A percentile compares a stretch with the other conserved stretches of the same genome.
Conservation (phyloP, 1,139 yeast genomes). For the Hemisphaericaspora subhashii region DNA sequence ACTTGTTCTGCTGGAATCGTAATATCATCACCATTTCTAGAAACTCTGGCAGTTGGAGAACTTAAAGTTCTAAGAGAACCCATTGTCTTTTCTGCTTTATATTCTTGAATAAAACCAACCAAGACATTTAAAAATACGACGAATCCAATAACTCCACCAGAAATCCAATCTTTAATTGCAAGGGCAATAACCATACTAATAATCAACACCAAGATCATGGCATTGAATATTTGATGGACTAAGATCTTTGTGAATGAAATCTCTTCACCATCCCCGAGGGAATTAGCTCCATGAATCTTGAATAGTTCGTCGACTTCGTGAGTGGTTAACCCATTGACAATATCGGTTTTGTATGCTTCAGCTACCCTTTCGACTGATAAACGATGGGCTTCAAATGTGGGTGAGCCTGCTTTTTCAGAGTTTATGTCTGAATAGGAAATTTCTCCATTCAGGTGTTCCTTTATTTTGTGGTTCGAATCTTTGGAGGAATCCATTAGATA, state of each 20-base stretch:
- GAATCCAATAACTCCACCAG: constrained; percentile 79
- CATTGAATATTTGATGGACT: constrained; percentile 72
- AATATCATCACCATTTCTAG: constrained; percentile 60
- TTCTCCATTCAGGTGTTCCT: background rate
- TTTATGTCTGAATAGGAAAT: background rate
- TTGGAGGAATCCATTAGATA: background rate
- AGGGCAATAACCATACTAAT: constrained; percentile 76
- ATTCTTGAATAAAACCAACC: constrained; percentile 72
- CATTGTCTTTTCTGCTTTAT: constrained; percentile 79
- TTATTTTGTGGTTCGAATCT: background rate
- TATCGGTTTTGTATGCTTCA: constrained; percentile 36
- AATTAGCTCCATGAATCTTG: constrained; percentile 54
- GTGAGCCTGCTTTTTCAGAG: constrained; percentile 5
- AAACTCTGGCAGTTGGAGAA: constrained; percentile 71
- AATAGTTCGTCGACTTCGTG: constrained; percentile 29
- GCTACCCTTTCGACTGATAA: constrained; percentile 35
- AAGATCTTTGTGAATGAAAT: constrained; percentile 59
- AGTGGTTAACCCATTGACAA: constrained; percentile 47
- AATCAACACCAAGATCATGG: constrained; percentile 74
- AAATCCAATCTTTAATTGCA: constrained; percentile 79
- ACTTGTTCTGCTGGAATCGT: constrained; percentile 67
- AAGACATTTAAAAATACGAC: constrained; percentile 66
- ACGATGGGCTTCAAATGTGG: constrained; percentile 29
- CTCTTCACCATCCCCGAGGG: constrained; percentile 59
- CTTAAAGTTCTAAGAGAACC: constrained; percentile 68